These are phyloP conservation scores for Lippia alba DNA, from an alignment of 305 asterid species.

Conservation along the genomic window DNA sequence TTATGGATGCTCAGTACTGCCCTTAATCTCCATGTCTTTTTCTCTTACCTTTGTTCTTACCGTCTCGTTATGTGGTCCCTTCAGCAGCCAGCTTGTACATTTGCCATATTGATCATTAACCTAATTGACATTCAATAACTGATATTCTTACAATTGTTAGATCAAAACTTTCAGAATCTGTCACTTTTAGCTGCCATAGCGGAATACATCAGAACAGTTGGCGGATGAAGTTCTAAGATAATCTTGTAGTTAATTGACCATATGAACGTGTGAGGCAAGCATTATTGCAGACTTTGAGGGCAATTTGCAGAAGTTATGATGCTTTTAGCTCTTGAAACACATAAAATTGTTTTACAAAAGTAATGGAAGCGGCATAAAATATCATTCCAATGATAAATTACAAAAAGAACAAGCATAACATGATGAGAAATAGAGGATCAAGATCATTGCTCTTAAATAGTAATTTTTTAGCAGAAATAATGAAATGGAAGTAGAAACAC, in stretches of 20 bases:
- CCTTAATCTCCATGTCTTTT: constrained; percentile 30
- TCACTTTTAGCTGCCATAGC: constrained; percentile 10
- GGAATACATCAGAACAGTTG: constrained; percentile 10
- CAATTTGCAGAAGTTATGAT: neutral
- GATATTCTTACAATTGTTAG: neutral
- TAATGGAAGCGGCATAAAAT: neutral
- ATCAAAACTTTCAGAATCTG: neutral
- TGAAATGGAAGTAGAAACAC: neutral
- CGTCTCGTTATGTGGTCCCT: constrained; percentile 10
- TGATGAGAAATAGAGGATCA: neutral
- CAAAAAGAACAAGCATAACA: neutral
- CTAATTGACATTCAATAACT: neutral
- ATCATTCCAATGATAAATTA: neutral
- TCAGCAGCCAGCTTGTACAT: constrained; percentile 19
- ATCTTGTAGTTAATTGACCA: neutral
- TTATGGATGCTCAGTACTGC: constrained; percentile 1
- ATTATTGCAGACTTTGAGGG: constrained; percentile 7
- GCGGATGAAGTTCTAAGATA: constrained; percentile 17
- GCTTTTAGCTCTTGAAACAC: neutral
- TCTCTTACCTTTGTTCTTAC: neutral
- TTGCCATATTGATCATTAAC: neutral
- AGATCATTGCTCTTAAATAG: neutral
- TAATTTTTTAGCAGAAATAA: neutral
- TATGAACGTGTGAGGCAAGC: neutral
- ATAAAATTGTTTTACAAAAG: neutral